Percentiles rank a stretch among this genome's conserved stretches.
phyloP scores from a whole-genome alignment of 208 protist species.

The Trypanosoma cruzi region DNA sequence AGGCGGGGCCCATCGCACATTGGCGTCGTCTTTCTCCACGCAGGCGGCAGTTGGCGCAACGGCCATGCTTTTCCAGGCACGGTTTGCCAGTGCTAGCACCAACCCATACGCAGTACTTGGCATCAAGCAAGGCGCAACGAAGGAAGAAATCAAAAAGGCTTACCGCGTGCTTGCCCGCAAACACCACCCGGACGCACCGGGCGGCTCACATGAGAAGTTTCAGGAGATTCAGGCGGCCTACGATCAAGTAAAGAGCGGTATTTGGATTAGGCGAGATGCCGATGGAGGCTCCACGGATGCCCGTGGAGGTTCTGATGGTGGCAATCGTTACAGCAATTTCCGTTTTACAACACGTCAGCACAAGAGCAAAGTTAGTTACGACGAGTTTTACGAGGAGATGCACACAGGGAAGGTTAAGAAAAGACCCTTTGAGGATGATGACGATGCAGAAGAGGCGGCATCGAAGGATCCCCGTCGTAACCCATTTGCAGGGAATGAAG shows the following conservation, averaged over 20 bases:
- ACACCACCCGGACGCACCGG: constrained; percentile 91
- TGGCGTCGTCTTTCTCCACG: constrained; percentile 16
- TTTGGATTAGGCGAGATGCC: constrained; percentile 75
- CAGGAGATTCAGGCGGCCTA: constrained; percentile 92
- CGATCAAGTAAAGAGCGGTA: constrained; percentile 85
- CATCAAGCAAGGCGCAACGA: constrained; percentile 80
- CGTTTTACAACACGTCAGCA: constrained; percentile 86
- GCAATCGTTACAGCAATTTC: constrained; percentile 86
- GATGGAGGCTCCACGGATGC: constrained; percentile 35
- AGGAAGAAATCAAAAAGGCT: constrained; percentile 91
- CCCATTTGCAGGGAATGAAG: constrained; percentile 80
- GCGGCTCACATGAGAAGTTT: constrained; percentile 86
- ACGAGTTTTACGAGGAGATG: constrained; percentile 92
- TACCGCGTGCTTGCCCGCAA: constrained; percentile 88
- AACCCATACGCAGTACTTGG: constrained; percentile 93
- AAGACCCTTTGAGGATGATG: constrained; percentile 79
- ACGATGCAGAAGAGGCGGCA: constrained; percentile 55
- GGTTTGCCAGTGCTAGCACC: constrained; percentile 45
- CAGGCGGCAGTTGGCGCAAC: constrained; percentile 14
- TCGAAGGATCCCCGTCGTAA: constrained; percentile 72
- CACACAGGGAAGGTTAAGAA: constrained; percentile 86
- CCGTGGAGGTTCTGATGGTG: constrained; percentile 43
- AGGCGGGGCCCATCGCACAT: constrained; percentile 17
- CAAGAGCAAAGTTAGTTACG: constrained; percentile 87
- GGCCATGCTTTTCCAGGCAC: constrained; percentile 26